Evolutionary conservation across 2,329 filamentous ascomycete species (phyloP).

Genomic region (Microdochium nivale): DNA sequence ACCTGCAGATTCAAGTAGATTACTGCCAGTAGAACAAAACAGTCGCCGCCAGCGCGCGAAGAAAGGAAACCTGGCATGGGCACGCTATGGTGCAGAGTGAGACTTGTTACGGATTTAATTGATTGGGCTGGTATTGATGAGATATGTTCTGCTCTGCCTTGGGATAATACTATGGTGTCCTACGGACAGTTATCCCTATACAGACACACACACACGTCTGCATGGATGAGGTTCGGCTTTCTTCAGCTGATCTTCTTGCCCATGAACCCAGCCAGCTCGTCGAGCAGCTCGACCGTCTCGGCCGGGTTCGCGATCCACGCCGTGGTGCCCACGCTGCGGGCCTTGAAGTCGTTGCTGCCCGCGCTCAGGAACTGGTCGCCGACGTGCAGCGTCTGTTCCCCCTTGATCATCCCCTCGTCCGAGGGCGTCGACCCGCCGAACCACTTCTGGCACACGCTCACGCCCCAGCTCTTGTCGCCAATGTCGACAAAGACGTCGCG

Average conservation of each 20-base stretch:
- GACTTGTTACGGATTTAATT: no score
- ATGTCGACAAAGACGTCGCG: slow-evolving; percentile 98
- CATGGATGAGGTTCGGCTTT: no score
- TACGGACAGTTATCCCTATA: no score
- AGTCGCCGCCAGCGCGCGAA: no score
- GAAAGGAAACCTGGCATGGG: no score
- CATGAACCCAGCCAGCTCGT: slow-evolving; percentile 64
- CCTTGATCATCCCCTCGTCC: slow-evolving; percentile 41
- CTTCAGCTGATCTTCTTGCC: slow-evolving; percentile 28
- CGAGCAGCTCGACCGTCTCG: slow-evolving; percentile 83
- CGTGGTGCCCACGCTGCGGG: slow-evolving; percentile 82
- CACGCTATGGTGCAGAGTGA: no score
- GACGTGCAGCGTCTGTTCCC: slow-evolving; percentile 80
- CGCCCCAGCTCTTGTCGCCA: slow-evolving; percentile 95
- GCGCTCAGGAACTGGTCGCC: slow-evolving; percentile 96
- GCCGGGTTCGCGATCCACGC: slow-evolving; percentile 92
- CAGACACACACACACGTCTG: no score
- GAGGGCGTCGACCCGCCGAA: slow-evolving; percentile 51
- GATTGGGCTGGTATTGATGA: no score
- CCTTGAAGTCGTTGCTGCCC: slow-evolving; percentile 95
- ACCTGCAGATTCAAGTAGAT: no score
- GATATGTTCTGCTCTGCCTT: no score
- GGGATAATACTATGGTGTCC: no score
- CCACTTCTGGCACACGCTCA: slow-evolving; percentile 83
- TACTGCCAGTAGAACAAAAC: no score